Evolutionary conservation across 2,329 filamentous ascomycete genomes (phyloP).

Genomic region (Fusarium sacchari): DNA sequence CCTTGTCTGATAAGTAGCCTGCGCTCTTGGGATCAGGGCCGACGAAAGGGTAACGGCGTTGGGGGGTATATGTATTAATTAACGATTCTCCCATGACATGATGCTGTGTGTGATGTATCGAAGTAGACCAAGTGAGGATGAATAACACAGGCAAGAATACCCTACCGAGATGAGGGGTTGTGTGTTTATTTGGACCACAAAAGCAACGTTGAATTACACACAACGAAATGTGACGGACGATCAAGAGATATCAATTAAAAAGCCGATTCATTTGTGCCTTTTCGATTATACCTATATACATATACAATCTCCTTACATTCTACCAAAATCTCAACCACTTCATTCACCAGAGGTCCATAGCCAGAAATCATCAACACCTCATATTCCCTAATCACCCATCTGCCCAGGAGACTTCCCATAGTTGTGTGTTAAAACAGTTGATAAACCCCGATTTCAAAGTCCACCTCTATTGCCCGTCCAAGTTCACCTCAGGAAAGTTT

Average conservation of each 20-base stretch:
- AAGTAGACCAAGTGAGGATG: not conserved
- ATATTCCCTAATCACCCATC: not conserved
- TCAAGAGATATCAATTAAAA: not conserved
- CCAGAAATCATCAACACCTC: constrained; percentile 15
- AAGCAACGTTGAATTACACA: not conserved
- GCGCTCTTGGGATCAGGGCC: not conserved
- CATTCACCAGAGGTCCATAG: constrained; percentile 8
- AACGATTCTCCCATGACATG: constrained; percentile 6
- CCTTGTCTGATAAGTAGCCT: constrained; percentile 4
- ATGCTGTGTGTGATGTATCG: not conserved
- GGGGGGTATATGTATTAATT: constrained; percentile 7
- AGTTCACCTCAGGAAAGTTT: constrained; percentile 10
- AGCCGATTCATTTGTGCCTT: constrained; percentile 7
- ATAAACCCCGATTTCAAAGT: not conserved
- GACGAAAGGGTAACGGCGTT: constrained; percentile 13
- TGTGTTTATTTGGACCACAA: not conserved
- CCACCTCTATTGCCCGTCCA: constrained; percentile 8
- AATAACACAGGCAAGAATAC: too few species aligned
- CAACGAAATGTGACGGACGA: not conserved
- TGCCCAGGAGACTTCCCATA: not conserved
- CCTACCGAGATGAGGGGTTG: not conserved
- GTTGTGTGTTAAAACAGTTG: not conserved
- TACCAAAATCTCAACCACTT: not conserved
- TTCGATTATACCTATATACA: constrained; percentile 12
- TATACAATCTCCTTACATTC: constrained; percentile 10